Evolutionary conservation across 225 moss, liverwort and hornwort species (phyloP), one percentile per base, ranked within the genome.

Genomic region (Anthoceros angustus): DNA sequence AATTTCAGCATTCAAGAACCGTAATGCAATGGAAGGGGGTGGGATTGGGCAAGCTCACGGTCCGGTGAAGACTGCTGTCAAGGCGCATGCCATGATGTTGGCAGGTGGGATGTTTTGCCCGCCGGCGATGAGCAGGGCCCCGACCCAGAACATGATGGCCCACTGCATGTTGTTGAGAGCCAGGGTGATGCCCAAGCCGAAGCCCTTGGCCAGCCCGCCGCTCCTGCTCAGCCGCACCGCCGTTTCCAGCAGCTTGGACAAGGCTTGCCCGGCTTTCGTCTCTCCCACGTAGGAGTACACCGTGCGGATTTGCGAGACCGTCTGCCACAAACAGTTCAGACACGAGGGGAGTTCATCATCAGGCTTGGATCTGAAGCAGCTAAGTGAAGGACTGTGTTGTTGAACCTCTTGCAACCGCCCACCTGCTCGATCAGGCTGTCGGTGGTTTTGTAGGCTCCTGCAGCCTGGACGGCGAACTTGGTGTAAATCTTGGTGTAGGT

Each of bases 231-330:
- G 45, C 42, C 32, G 43, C 21, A 67, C 25, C 8, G 43, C 46
- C 2, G 3, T 67, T 2, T 38, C 32, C 42, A 67, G 45, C 9
- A 46, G 43, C 24, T 67, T 24, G 23, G 43, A 26, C 21, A 67
- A 67, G 6, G 42, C 45, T 26, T 21, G 21, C 42, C 43, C 67
- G 12, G 67, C 42, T 16, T 11, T 67, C 8, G 20, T 5, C 67
- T 67, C 67, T 24, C 67, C 67, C 6, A 67, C 67, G 32, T 67
- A 67, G 11, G 67, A 43, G 45, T 67, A 67, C 12, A 67, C 67
- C 2, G 42, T 67, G 42, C 67, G 67, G 12, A 67, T 43, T 45
- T 67, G 67, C 21, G 67, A 67, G 43, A 67, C 21, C 8, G 67
- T 23, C 67, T 67, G n/a, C n/a, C n/a, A n/a, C n/a, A n/a, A n/a